A percentile compares a stretch with the other conserved stretches of the same genome.
Conservation (phyloP, 2,329 filamentous ascomycete genomes). For the Sporothrix mexicana region DNA sequence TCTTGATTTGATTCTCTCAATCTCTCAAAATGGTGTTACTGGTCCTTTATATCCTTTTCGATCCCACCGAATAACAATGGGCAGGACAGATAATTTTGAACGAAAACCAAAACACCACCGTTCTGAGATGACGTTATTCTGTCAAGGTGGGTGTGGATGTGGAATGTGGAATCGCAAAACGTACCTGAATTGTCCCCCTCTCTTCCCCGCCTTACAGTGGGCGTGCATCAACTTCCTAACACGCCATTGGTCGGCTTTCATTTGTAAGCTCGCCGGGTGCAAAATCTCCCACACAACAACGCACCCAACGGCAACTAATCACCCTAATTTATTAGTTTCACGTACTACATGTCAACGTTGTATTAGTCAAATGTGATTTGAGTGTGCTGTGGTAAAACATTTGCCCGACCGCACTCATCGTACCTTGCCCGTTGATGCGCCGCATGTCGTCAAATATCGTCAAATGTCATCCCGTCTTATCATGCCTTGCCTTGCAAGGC, state of each 20-base stretch:
- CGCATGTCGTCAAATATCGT: too few species aligned
- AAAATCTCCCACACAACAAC: neutral
- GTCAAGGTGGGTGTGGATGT: neutral
- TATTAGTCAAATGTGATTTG: neutral
- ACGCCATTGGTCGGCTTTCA: neutral
- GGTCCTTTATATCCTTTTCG: neutral
- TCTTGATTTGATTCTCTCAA: neutral
- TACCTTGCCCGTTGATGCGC: neutral
- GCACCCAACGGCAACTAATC: neutral
- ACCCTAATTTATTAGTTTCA: neutral
- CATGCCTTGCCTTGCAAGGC: too few species aligned
- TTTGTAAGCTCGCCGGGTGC: neutral
- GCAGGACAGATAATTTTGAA: neutral
- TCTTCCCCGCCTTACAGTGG: neutral
- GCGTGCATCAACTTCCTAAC: neutral
- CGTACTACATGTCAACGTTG: neutral
- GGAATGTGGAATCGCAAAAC: constrained; percentile 7
- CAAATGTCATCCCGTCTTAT: too few species aligned
- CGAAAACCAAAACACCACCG: neutral
- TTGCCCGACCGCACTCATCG: neutral
- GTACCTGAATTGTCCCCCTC: neutral
- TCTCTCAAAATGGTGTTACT: neutral
- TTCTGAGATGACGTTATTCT: neutral
- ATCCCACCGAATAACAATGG: neutral
- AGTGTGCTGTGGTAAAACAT: neutral